phyloP scores from a whole-genome alignment of 2,329 filamentous ascomycete genomes.

The Fusarium ambrosium region DNA sequence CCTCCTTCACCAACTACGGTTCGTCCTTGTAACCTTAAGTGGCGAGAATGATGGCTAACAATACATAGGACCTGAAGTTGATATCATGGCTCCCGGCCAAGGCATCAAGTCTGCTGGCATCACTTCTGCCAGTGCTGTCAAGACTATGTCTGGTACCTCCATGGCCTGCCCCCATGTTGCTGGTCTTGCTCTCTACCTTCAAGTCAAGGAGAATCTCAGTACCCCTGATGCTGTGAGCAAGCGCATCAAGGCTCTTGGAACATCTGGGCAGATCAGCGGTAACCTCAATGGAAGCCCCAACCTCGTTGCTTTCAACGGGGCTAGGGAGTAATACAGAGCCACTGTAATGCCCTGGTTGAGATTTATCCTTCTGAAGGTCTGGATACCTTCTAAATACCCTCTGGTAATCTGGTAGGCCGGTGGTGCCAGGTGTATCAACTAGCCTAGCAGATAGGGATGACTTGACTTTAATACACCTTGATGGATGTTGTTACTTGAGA shows the following conservation, averaged over 20 bases:
- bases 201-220: background rate
- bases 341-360: no score
- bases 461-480: background rate
- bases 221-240: background rate
- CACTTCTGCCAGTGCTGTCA: slow-evolving; percentile 52
- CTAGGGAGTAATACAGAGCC: background rate
- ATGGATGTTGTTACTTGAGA: background rate
- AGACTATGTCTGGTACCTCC: slow-evolving; percentile 62
- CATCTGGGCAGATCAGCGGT: background rate
- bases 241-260: background rate
- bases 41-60: background rate
- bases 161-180: slow-evolving; percentile 67
- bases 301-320: background rate
- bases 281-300: background rate
- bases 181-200: slow-evolving; percentile 62
- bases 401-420: background rate
- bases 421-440: no score
- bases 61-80: slow-evolving; percentile 43
- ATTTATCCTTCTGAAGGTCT: background rate
- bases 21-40: background rate
- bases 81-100: slow-evolving; percentile 61
- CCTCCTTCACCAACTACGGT: slow-evolving; percentile 63
- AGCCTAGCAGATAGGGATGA: background rate
- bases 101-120: slow-evolving; percentile 55
- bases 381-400: background rate